Percentiles rank a stretch among this genome's conserved stretches.
These are phyloP conservation scores for Phytophthora sp. DNA, from an alignment of 352 stramenopile genomes.

Conservation along the genomic window DNA sequence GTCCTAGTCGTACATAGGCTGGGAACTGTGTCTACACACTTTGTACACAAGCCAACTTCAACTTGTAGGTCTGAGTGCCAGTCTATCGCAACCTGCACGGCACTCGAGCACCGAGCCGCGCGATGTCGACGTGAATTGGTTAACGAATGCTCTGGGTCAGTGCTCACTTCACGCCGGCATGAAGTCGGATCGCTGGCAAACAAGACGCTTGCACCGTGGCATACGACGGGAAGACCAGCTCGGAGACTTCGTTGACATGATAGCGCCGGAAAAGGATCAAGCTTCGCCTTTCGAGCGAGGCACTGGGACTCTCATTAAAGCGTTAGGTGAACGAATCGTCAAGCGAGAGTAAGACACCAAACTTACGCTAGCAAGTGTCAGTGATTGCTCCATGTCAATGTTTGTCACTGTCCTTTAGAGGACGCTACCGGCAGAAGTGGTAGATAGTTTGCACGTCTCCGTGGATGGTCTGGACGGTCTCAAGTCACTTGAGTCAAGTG, in stretches of 20 bases:
- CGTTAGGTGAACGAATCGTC: no score
- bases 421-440: not conserved
- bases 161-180: no score
- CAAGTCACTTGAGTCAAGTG: no score
- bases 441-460: not conserved
- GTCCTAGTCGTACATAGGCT: conserved; percentile 4
- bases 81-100: no score
- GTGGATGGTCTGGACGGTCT: conserved; percentile 10
- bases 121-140: conserved; percentile 6
- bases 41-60: conserved; percentile 20
- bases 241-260: not conserved
- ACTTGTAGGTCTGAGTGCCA: no score
- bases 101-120: conserved; percentile 2
- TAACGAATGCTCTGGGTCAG: no score
- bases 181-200: no score
- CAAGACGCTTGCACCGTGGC: conserved; percentile 2
- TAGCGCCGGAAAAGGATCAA: conserved; percentile 14
- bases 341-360: no score
- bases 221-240: conserved; percentile 3
- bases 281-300: no score
- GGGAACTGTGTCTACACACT: not conserved
- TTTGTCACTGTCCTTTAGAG: not conserved
- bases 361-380: no score
- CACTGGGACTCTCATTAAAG: no score
- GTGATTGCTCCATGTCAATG: no score